Percentiles rank a stretch among this genome's conserved stretches.
Evolutionary conservation across 2,329 filamentous ascomycete genomes (phyloP).

Genomic region (Monosporascus ibericus): DNA sequence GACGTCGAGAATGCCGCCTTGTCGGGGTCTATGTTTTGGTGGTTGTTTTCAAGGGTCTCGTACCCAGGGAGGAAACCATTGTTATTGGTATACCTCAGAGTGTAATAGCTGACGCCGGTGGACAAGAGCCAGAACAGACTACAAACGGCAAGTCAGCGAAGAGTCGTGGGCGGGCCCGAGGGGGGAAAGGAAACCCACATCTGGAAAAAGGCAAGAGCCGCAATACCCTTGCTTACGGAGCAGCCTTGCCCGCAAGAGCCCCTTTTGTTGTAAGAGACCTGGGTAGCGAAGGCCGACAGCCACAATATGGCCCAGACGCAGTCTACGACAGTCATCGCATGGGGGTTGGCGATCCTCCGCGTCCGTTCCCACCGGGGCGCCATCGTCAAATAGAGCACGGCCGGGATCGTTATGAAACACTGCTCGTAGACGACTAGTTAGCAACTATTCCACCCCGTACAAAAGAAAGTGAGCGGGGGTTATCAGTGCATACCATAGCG

Average conservation of each 20-base stretch:
- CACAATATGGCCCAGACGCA: conserved; percentile 53
- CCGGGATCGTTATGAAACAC: conserved; percentile 60
- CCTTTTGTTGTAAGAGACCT: conserved; percentile 57
- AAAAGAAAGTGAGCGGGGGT: neutral
- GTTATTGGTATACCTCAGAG: conserved; percentile 55
- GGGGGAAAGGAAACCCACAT: conserved; percentile 38
- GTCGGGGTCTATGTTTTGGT: conserved; percentile 57
- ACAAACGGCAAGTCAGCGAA: conserved; percentile 1
- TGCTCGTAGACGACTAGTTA: conserved; percentile 24
- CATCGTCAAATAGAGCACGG: conserved; percentile 60
- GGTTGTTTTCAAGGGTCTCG: conserved; percentile 36
- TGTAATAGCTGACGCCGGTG: conserved; percentile 53
- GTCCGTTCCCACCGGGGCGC: conserved; percentile 58
- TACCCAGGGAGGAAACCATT: conserved; percentile 58
- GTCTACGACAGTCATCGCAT: conserved; percentile 55
- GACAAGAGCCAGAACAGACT: conserved; percentile 52
- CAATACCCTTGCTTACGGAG: conserved; percentile 55
- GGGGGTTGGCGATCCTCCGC: conserved; percentile 54
- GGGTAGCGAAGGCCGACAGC: conserved; percentile 61
- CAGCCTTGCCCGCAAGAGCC: conserved; percentile 51
- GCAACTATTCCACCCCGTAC: neutral
- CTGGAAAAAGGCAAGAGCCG: conserved; percentile 56
- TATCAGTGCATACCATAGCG: conserved; percentile 46
- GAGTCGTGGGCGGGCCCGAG: neutral
- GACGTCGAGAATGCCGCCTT: conserved; percentile 57